phyloP scores from a whole-genome alignment of 352 stramenopile genomes.

The Phytophthora megakarya region DNA sequence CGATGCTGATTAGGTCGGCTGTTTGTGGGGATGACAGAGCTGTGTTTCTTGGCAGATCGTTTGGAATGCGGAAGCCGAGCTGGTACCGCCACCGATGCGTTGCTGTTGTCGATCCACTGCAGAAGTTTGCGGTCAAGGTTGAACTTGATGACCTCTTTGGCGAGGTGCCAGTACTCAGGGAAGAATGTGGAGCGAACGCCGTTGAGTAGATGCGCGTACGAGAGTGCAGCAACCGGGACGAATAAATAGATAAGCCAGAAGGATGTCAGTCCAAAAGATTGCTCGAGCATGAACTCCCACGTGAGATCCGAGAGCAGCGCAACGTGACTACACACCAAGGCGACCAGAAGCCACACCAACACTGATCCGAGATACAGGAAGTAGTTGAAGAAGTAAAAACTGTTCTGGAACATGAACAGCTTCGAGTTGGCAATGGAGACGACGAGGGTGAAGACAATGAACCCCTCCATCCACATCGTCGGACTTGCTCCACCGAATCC shows the following conservation, averaged over 20 bases:
- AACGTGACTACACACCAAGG: conserved; percentile 57
- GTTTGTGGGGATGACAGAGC: conserved; percentile 47
- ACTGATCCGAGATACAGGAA: conserved; percentile 67
- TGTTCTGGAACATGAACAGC: conserved; percentile 82
- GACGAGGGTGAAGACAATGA: conserved; percentile 82
- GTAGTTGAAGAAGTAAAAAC: conserved; percentile 73
- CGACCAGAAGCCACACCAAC: conserved; percentile 64
- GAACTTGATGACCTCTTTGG: conserved; percentile 78
- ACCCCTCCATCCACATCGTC: conserved; percentile 81
- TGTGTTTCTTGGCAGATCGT: conserved; percentile 27
- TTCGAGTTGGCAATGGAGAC: conserved; percentile 79
- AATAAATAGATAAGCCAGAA: conserved; percentile 74
- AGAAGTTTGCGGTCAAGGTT: conserved; percentile 57
- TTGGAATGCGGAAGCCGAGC: conserved; percentile 21
- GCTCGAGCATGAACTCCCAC: conserved; percentile 75
- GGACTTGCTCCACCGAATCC: conserved; percentile 43
- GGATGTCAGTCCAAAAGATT: conserved; percentile 51
- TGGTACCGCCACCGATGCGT: conserved; percentile 54
- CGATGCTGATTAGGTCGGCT: conserved; percentile 20
- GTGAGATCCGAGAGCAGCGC: conserved; percentile 65
- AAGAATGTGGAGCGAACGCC: conserved; percentile 63
- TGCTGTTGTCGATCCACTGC: conserved; percentile 70
- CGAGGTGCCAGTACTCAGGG: conserved; percentile 81
- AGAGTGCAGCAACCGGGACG: conserved; percentile 56
- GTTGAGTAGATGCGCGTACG: conserved; percentile 56